Evolutionary conservation across 2,329 filamentous ascomycete species (phyloP).

Genomic region (Juglanconis oblonga): DNA sequence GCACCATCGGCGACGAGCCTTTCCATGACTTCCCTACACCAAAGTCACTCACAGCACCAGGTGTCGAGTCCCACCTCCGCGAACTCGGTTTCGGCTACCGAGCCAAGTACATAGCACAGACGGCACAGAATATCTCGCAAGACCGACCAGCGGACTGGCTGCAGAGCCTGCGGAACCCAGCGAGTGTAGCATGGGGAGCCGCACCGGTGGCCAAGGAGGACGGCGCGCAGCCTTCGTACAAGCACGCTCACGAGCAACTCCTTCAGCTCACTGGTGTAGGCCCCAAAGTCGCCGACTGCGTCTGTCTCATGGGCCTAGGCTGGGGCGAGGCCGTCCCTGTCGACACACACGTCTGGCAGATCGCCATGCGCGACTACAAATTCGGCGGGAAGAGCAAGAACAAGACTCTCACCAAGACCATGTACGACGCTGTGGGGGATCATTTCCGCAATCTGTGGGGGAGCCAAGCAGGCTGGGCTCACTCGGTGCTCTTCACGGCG

Average conservation of each 20-base stretch:
- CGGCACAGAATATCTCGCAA: constrained; percentile 69
- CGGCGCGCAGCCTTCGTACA: constrained; percentile 59
- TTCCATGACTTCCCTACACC: constrained; percentile 89
- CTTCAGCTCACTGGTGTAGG: constrained; percentile 83
- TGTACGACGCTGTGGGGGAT: constrained; percentile 86
- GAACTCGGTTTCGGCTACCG: constrained; percentile 90
- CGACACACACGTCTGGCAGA: constrained; percentile 98
- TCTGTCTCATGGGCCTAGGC: constrained; percentile 91
- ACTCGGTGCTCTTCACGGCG: constrained; percentile 93
- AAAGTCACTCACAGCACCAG: constrained; percentile 64
- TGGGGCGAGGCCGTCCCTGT: constrained; percentile 96
- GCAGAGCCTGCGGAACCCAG: constrained; percentile 72
- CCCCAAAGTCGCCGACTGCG: constrained; percentile 95
- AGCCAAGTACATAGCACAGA: constrained; percentile 87
- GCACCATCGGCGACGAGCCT: constrained; percentile 62
- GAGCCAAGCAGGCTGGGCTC: constrained; percentile 92
- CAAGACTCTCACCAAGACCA: constrained; percentile 82
- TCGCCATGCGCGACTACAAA: constrained; percentile 91
- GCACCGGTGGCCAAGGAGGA: constrained; percentile 24
- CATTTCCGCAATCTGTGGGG: constrained; percentile 91
- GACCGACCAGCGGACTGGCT: constrained; percentile 74
- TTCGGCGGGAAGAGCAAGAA: constrained; percentile 74
- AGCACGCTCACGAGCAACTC: constrained; percentile 75
- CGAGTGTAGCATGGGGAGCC: constrained; percentile 54
- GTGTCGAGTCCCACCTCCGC: constrained; percentile 78